phyloP scores from a whole-genome alignment of 805 yeast genomes.

The Vanderwaltozyma polyspora region DNA sequence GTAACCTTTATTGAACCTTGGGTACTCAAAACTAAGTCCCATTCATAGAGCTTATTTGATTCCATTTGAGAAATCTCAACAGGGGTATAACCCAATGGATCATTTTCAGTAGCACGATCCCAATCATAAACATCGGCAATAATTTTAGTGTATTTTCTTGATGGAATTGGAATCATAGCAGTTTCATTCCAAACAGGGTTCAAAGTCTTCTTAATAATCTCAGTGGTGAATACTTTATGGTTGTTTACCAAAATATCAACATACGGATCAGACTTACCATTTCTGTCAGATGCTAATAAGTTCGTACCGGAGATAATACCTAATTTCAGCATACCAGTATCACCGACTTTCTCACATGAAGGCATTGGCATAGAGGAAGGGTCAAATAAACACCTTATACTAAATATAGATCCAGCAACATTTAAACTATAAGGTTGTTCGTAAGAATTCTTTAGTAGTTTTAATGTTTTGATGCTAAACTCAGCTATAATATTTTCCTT shows the following conservation, averaged over 20 bases:
- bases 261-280: constrained; percentile 72
- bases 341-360: constrained; percentile 49
- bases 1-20: constrained; percentile 49
- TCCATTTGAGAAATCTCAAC: constrained; percentile 41
- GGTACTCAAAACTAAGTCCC: constrained; percentile 45
- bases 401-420: constrained; percentile 33
- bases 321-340: constrained; percentile 53
- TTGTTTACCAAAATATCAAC: constrained; percentile 44
- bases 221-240: constrained; percentile 43
- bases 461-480: constrained; percentile 37
- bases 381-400: constrained; percentile 44
- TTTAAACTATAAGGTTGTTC: constrained; percentile 35
- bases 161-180: constrained; percentile 46
- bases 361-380: constrained; percentile 48
- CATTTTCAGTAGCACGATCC: constrained; percentile 68
- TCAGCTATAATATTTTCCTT: constrained; percentile 43
- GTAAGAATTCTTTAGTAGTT: constrained; percentile 41
- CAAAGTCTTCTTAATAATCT: constrained; percentile 52
- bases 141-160: constrained; percentile 46
- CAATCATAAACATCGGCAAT: constrained; percentile 52
- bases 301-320: constrained; percentile 46
- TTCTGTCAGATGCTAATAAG: constrained; percentile 50
- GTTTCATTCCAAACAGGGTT: constrained; percentile 71
- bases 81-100: constrained; percentile 40
- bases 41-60: constrained; percentile 35